phyloP scores from a whole-genome alignment of 2,329 filamentous ascomycete species.

The Chalaropsis thielavioides region DNA sequence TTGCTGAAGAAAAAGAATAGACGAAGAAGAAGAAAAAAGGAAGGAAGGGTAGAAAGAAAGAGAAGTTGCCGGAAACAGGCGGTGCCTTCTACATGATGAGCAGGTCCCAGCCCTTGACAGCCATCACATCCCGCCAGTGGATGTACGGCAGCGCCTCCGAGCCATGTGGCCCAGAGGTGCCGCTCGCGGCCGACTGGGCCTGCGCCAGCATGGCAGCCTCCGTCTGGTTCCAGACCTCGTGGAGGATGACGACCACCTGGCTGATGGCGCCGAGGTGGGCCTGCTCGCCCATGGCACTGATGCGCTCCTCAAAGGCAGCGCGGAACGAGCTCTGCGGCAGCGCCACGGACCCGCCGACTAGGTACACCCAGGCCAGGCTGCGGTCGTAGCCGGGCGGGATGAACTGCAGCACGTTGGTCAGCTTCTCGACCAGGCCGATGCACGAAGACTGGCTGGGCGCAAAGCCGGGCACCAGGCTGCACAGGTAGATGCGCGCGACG shows the following conservation, averaged over 20 bases:
- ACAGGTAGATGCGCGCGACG: conserved; percentile 91
- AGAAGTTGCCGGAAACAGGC: conserved; percentile 15
- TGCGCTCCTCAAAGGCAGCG: conserved; percentile 59
- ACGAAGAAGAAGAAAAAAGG: conserved; percentile 20
- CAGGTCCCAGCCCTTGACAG: conserved; percentile 81
- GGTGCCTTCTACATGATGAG: conserved; percentile 57
- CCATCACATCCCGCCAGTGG: conserved; percentile 93
- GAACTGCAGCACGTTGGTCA: conserved; percentile 60
- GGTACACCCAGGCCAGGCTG: conserved; percentile 82
- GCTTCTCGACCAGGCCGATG: conserved; percentile 60
- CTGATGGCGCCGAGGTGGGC: conserved; percentile 74
- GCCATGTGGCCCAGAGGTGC: conserved; percentile 24
- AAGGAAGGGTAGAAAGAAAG: conserved; percentile 14
- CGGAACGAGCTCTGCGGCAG: conserved; percentile 61
- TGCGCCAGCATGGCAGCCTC: conserved; percentile 33
- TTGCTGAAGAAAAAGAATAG: too few relatives aligned
- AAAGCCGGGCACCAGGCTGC: conserved; percentile 82
- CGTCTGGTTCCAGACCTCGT: conserved; percentile 74
- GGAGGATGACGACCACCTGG: conserved; percentile 61
- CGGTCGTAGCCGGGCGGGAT: conserved; percentile 86
- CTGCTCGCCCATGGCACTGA: conserved; percentile 59
- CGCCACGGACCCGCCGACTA: conserved; percentile 71
- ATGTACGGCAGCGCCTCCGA: conserved; percentile 45
- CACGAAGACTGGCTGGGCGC: conserved; percentile 60
- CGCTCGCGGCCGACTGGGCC: conserved; percentile 26